Conservation (phyloP, 2,329 filamentous ascomycete genomes). For the Tympanopsis confertula region DNA sequence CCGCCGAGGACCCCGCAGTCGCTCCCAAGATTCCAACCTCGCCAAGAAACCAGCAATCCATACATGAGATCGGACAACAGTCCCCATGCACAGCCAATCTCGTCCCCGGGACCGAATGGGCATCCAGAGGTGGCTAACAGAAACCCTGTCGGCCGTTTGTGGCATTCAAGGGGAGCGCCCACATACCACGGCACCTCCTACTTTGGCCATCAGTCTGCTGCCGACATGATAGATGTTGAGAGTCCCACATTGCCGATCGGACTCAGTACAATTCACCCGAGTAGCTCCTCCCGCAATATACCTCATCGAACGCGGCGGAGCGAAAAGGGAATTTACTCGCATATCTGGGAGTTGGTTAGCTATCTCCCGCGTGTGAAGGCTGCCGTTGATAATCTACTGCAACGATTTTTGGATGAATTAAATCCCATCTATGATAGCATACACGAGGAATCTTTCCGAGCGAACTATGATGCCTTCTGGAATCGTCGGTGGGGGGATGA, state of each 20-base stretch:
- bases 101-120: too few relatives aligned
- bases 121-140: conserved; percentile 2
- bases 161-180: conserved; percentile 15
- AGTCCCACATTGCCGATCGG: conserved; percentile 10
- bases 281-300: conserved; percentile 7
- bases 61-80: too few relatives aligned
- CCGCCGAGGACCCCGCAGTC: conserved; percentile 1
- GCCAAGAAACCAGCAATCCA: conserved; percentile 1
- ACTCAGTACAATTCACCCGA: conserved; percentile 9
- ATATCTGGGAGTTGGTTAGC: conserved; percentile 27
- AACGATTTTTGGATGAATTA: conserved; percentile 20
- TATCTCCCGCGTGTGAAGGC: conserved; percentile 21
- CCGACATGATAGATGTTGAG: conserved; percentile 16
- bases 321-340: conserved; percentile 9
- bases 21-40: neutral
- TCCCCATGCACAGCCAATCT: too few relatives aligned
- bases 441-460: conserved; percentile 17
- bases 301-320: conserved; percentile 9
- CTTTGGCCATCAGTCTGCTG: conserved; percentile 18
- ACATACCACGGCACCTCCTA: conserved; percentile 18
- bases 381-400: conserved; percentile 19
- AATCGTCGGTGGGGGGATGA: conserved; percentile 23
- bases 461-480: conserved; percentile 24
- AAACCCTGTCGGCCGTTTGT: conserved; percentile 12
- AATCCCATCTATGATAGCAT: conserved; percentile 23